phyloP scores from a whole-genome alignment of 345 rosid genomes.

The Pistacia vera region DNA sequence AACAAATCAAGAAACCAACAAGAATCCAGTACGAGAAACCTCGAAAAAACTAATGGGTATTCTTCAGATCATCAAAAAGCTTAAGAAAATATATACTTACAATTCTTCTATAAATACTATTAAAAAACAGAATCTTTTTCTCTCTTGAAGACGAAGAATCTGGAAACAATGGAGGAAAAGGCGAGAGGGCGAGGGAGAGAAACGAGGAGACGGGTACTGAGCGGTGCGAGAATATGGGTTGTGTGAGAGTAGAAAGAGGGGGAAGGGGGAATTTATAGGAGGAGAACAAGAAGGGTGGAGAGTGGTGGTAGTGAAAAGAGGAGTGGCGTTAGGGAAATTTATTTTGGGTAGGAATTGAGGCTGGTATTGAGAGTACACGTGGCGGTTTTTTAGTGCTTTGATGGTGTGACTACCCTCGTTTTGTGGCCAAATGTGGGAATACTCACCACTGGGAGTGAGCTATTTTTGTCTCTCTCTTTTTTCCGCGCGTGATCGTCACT shows the following conservation, averaged over 20 bases:
- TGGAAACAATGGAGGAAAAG: neutral
- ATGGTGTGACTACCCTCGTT: no score
- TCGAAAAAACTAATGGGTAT: neutral
- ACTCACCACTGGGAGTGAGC: no score
- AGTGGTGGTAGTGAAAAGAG: neutral
- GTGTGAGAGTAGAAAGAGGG: neutral
- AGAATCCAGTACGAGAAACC: neutral
- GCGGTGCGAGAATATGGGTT: neutral
- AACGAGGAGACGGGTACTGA: neutral
- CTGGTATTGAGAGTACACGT: neutral
- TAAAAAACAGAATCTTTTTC: no score
- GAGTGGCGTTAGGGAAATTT: conserved; percentile 16
- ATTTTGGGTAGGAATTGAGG: neutral
- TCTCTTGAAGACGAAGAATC: neutral
- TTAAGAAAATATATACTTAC: neutral
- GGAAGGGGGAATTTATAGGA: conserved; percentile 19
- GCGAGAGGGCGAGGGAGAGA: neutral
- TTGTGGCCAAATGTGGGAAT: no score
- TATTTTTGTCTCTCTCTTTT: neutral
- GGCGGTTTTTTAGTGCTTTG: neutral
- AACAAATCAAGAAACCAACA: neutral
- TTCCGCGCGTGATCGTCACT: neutral
- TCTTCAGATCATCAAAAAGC: neutral
- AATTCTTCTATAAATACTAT: neutral
- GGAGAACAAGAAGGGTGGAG: neutral